Evolutionary conservation across 2,329 filamentous ascomycete species (phyloP), one percentile per base, ranked within the genome.

Genomic region (Coccinonectria pachysandricola): DNA sequence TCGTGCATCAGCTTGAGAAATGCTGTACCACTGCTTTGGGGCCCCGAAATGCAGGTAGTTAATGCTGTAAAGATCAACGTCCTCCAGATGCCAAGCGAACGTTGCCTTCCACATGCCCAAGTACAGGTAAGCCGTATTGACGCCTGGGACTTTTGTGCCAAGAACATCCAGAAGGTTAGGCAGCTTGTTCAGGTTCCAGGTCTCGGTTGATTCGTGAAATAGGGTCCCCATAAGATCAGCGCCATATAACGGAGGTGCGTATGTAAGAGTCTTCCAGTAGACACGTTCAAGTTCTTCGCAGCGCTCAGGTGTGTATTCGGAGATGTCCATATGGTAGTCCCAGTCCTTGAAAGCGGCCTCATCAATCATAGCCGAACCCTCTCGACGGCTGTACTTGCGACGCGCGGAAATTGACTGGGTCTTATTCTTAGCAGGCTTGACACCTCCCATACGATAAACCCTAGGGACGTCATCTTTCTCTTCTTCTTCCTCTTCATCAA

Each of bases 41-140:
- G 91, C 91, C 28, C 91, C 91, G 53, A 98, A 98, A 50, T 98
- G 91, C 33, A 98, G 86, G 54, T 95, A 98, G 60, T 98, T 98
- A 68, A 98, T 98, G 53, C 87, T 96, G 73, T 98, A 98, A 4
- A 98, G 71, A 60, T 98, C 91, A 21, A 98, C 88, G 52, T 98
- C 91, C 53, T 98, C 91, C 27, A 98, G 62, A 68, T 98, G 91
- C 91, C 91, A 98, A 7, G 91, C 91, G 53, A 98, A 98, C 0
- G 91, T 96, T 8, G 91, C 88, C 56, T 96, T 96, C 91, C 91
- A 98, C 91, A 98, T 98, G 21, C 91, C 91, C 33, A 98, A 68
- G 50, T 98, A 98, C 2, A 98, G 71, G 49, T 98, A 98, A 2
- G 91, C 88, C 2, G 88, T 98, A 49, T 98, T 98, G 49, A 98